Evolutionary conservation across 345 rosid species (phyloP).

Genomic region (Punica granatum): DNA sequence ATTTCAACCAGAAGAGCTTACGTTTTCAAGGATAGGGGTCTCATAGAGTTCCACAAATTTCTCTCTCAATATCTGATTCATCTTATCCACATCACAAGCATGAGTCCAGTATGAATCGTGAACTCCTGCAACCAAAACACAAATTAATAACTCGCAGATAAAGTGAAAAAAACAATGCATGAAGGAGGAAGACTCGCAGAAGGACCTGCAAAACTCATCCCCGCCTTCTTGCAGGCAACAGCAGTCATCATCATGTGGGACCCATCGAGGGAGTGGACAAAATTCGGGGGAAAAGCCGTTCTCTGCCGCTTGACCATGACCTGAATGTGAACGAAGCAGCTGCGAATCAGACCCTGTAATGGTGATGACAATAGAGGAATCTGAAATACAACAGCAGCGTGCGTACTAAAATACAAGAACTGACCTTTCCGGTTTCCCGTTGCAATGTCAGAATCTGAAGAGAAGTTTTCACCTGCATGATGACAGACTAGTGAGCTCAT

Average conservation of each 20-base stretch:
- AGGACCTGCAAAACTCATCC: conserved; percentile 85
- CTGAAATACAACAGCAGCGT: background rate
- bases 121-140: conserved; percentile 57
- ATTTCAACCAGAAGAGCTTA: conserved; percentile 20
- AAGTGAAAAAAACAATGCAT: conserved; percentile 1
- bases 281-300: conserved; percentile 98
- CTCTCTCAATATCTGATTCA: conserved; percentile 81
- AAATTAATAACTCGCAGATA: conserved; percentile 10
- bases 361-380: background rate
- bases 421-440: conserved; percentile 81
- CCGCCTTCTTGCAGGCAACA: conserved; percentile 72
- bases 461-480: conserved; percentile 78
- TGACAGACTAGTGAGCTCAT: background rate
- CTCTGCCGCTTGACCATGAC: conserved; percentile 76
- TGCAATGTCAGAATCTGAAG: conserved; percentile 82
- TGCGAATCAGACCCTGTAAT: background rate
- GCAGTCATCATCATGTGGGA: conserved; percentile 99
- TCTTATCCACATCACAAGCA: conserved; percentile 87
- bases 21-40: conserved; percentile 80
- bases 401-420: background rate
- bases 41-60: conserved; percentile 89
- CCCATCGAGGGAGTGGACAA: conserved; percentile 95
- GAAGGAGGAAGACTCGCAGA: conserved; percentile 3
- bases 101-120: conserved; percentile 99
- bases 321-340: conserved; percentile 20